Base-by-base conservation (phyloP, 805 yeast species). In the Metschnikowia peoriensis region DNA sequence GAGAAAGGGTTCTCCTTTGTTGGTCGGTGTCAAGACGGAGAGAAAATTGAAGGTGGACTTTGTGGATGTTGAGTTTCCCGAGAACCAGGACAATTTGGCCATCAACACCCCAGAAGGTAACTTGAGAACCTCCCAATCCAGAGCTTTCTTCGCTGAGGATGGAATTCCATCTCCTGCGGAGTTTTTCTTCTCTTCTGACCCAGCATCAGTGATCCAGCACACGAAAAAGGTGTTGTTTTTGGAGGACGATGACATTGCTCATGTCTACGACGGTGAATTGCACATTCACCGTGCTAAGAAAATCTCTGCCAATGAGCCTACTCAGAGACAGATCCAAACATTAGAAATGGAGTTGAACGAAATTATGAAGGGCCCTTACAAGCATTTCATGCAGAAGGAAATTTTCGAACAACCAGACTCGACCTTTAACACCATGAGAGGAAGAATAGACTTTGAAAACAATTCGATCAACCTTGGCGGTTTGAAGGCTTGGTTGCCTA, bases 191-290 rank as follows among this genome's bases (percentile, higher is more conserved):
- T 91, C 97, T 12, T 91, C 97, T 28, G 99, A 94, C 75, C 97
- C 99, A 38, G 88, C 98, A 14, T 92, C 99, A 22, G 97, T 94
- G 46, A 81, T 94, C 52, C 93, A 92, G 73, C 97, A 94, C 76
- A 94, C 99, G 64, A 94, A 92, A 76, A 94, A 94, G 75, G 99
- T 94, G 32, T 79, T 94, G 64, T 93, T 89, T 74, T 80, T 94
- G 66, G 98, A 94, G 76, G 99, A 94, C 72, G 97, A 94, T 68
- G 99, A 94, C 74, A 91, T 94, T 71, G 99, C 97, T 39, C 99
- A 94, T 71, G 91, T 94, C 61, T 91, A 88, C 71, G 96, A 91
- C 67, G 99, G 99, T 71, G 98, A 94, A 77, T 81, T 94, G 69
- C 99, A 94, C 73, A 94, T 94, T 59, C 99, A 94, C 76, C 88